These are phyloP conservation scores for Dichomitus squalens DNA, from an alignment of 1,284 basidiomycete species.

Conservation along the genomic window DNA sequence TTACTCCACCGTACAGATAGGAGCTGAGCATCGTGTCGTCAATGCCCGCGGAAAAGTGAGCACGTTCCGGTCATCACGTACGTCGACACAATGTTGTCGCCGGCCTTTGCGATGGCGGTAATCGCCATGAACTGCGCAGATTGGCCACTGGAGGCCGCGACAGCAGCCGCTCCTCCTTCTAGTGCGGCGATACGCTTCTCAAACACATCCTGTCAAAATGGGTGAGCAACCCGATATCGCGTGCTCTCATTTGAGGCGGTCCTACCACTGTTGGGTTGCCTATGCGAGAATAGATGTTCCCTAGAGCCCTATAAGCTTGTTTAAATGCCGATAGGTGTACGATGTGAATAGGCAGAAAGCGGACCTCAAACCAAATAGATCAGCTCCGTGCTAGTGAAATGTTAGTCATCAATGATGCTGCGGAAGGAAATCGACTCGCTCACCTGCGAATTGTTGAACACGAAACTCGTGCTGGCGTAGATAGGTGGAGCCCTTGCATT, in stretches of 20 bases:
- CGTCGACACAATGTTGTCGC: slow-evolving; percentile 83
- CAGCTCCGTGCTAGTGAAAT: slow-evolving; percentile 68
- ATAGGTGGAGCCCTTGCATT: slow-evolving; percentile 85
- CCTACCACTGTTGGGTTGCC: slow-evolving; percentile 83
- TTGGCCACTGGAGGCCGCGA: slow-evolving; percentile 81
- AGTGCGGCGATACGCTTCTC: slow-evolving; percentile 86
- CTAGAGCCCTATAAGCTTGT: slow-evolving; percentile 56
- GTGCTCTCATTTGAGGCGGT: slow-evolving; percentile 14
- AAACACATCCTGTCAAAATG: slow-evolving; percentile 67
- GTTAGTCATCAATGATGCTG: not conserved
- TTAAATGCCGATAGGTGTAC: too few species aligned
- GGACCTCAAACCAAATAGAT: slow-evolving; percentile 75
- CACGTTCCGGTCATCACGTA: slow-evolving; percentile 33
- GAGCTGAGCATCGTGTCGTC: too few species aligned
- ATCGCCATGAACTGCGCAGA: slow-evolving; percentile 83
- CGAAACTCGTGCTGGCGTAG: slow-evolving; percentile 77
- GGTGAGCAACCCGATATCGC: not conserved
- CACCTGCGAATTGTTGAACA: slow-evolving; percentile 76
- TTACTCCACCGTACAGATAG: too few species aligned
- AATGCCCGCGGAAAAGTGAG: too few species aligned
- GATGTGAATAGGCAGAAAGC: slow-evolving; percentile 32
- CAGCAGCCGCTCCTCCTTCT: slow-evolving; percentile 81
- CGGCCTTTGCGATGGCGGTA: slow-evolving; percentile 60
- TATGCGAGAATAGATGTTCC: slow-evolving; percentile 80
- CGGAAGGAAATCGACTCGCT: not conserved